Evolutionary conservation across 2,329 filamentous ascomycete genomes (phyloP).

Genomic region (Fonsecaea erecta): DNA sequence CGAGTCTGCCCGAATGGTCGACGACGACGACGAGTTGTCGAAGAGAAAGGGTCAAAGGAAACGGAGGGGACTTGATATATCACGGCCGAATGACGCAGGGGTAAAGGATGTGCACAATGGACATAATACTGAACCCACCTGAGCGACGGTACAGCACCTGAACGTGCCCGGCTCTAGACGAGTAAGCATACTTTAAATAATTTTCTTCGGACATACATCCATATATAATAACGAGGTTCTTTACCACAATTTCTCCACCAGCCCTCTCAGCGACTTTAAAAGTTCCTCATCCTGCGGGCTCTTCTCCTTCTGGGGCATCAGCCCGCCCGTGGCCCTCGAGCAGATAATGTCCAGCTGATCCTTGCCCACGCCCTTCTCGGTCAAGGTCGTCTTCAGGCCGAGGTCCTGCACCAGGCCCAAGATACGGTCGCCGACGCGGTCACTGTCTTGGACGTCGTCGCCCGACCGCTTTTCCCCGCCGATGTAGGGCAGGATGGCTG

Average conservation of each 20-base stretch:
- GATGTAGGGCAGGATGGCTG: slow-evolving; percentile 37
- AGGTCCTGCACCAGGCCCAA: slow-evolving; percentile 35
- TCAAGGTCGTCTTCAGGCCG: slow-evolving; percentile 36
- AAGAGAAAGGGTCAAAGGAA: no score
- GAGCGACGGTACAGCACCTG: no score
- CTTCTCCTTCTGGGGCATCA: slow-evolving; percentile 27
- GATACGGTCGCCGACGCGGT: slow-evolving; percentile 35
- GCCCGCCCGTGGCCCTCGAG: slow-evolving; percentile 33
- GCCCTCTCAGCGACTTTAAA: slow-evolving; percentile 24
- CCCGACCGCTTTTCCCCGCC: slow-evolving; percentile 30
- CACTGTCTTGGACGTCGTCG: slow-evolving; percentile 35
- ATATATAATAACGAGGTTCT: no score
- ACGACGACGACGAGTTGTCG: not conserved
- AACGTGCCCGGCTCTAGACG: no score
- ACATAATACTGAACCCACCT: no score
- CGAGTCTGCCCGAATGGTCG: not conserved
- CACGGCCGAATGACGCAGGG: no score
- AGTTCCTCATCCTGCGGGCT: slow-evolving; percentile 27
- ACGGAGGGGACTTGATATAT: no score
- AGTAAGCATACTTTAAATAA: no score
- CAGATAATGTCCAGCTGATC: slow-evolving; percentile 37
- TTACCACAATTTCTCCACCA: slow-evolving; percentile 32
- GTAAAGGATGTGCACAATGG: no score
- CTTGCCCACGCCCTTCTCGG: slow-evolving; percentile 34
- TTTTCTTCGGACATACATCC: no score